Conservation (phyloP, 2,329 filamentous ascomycete genomes). For the Podosphaera fusca region DNA sequence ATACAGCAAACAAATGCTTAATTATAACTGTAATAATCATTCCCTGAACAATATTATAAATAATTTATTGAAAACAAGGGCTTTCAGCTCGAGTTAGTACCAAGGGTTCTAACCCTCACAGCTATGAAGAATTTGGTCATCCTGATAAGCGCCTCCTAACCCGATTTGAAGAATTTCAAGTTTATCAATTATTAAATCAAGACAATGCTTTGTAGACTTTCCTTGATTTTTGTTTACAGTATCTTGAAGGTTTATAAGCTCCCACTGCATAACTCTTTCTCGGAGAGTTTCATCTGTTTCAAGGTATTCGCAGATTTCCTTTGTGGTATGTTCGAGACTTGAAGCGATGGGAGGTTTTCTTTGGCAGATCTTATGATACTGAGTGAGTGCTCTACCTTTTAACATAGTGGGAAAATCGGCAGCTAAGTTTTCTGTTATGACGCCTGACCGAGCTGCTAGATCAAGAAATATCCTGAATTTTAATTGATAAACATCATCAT, state of each 20-base stretch:
- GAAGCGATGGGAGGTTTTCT: not conserved
- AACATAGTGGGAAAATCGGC: not conserved
- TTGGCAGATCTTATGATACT: not conserved
- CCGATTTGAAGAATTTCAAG: not conserved
- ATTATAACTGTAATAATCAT: too few relatives aligned
- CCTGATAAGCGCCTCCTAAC: not conserved
- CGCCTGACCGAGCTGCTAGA: not conserved
- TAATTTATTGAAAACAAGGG: too few relatives aligned
- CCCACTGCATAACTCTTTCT: not conserved
- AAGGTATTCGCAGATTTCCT: not conserved
- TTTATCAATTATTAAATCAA: not conserved
- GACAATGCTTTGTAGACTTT: not conserved
- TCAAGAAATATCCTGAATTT: not conserved
- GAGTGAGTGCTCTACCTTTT: not conserved
- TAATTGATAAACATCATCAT: not conserved
- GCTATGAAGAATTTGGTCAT: not conserved
- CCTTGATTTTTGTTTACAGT: not conserved
- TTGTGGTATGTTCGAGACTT: not conserved
- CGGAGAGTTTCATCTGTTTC: not conserved
- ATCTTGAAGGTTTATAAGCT: not conserved
- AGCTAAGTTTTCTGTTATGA: not conserved
- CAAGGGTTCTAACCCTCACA: too few relatives aligned
- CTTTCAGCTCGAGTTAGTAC: too few relatives aligned
- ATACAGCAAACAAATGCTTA: too few relatives aligned
- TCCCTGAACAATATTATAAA: too few relatives aligned